Evolutionary conservation across 108 stramenopile genomes (phyloP).

Genomic region (Discostella pseudostelligera): DNA sequence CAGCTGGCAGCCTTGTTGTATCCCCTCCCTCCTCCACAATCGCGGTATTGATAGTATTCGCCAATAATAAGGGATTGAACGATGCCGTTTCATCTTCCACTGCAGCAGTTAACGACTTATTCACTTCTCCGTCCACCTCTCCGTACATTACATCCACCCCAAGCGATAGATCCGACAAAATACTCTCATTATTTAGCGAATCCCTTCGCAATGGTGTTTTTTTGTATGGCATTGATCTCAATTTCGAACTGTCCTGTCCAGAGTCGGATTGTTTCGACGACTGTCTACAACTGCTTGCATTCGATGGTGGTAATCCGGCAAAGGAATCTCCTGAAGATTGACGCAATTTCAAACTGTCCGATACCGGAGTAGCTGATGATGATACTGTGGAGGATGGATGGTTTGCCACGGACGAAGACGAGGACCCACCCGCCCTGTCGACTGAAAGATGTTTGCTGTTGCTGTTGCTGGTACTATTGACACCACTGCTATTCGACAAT

Average conservation of each 20-base stretch:
- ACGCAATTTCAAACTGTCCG: neutral
- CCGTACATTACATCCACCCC: conserved; percentile 44
- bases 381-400: no score
- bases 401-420: no score
- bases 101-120: neutral
- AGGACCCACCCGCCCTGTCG: no score
- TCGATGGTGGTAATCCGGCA: neutral
- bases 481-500: neutral
- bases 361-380: no score
- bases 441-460: neutral
- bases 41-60: neutral
- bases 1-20: no score
- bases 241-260: neutral
- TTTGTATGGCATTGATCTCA: neutral
- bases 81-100: conserved; percentile 11
- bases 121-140: conserved; percentile 3
- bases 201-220: neutral
- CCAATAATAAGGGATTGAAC: neutral
- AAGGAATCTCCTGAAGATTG: neutral
- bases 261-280: no score
- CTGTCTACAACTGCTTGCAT: no score
- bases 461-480: neutral
- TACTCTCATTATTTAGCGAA: conserved; percentile 7
- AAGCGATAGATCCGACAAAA: conserved; percentile 34
- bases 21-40: no score